Base-by-base conservation (phyloP, 768 basidiomycete genomes). In the Lyophyllum semitale region DNA sequence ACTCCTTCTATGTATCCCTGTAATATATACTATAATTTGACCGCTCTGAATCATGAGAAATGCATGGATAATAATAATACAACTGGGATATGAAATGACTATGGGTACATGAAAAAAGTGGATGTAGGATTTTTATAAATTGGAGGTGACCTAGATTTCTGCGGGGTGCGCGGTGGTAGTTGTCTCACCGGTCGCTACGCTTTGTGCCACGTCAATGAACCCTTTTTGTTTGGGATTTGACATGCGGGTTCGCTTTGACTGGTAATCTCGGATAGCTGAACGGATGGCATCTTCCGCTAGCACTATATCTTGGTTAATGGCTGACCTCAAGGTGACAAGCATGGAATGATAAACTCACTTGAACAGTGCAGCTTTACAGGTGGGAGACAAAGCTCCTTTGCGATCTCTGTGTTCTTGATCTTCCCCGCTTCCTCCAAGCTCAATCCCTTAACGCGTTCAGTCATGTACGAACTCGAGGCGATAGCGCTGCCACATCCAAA, bases 381-480 rank as follows among this genome's bases (percentile, higher is more conserved):
- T 6, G 96, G 96, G 45, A 98, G 74, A 65, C 90, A 91, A 17
- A 98, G 75, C 73, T 98, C 97, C 76, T 97, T 95, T 20, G 97
- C 97, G 68, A 98, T 99, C 71, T 98, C 97, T 11, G 97, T 98
- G 78, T 99, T 99, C 76, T 95, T 97, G 65, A 99, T 96, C 69
- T 88, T 88, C 51, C 93, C 93, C 8, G 97, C 97, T 57, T 95
- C 93, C 50, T 98, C 97, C 53, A 99, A 74, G 8, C 89, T 88
- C 58, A 98, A 81, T 23, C 97, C 97, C 75, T 88, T 96, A 57
- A 99, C 96, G 48, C 95, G 90, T 76, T 99, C 96, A 17, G 97
- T 99, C 92, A 98, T 95, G 71, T 96, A 99, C 7, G 93, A 95
- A 66, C 93, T 95, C 1, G 94, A 96, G 0, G 97, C 97, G 57